Evolutionary conservation across 352 stramenopile species (phyloP), one percentile per base, ranked within the genome.

Genomic region (Globisporangium splendens): DNA sequence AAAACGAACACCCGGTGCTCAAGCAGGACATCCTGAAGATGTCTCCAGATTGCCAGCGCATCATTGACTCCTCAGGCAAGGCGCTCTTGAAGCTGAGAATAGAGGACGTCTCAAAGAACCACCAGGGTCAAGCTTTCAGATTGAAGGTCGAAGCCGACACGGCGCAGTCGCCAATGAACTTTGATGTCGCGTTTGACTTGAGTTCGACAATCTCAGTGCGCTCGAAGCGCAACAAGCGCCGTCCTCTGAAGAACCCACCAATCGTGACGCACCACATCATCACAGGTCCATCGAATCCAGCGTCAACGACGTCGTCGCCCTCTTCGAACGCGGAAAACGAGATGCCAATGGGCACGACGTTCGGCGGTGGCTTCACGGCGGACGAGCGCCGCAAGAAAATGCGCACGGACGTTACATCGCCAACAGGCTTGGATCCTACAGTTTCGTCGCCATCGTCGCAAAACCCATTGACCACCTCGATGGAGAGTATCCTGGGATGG

Each of bases 41-140:
- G 66, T 93, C 75, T 1, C 85, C 74, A 20, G 88, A 90, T 65
- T 97, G 72, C 51, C 80, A 89, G 64, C 89, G 79, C 46, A 91
- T 80, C 51, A 97, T 96, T 41, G 85, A 96, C 61, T 79, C 79
- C 42, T 82, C 78, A 0, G 92, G 90, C 1, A 91, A 91, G 21
- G 81, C 86, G 8, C 69, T 86, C 46, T 67, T 98, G 7, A 91
- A 94, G 50, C 77, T 98, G 41, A 83, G 95, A 17, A 97, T 98
- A 21, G 90, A 98, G 62, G 95, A 98, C 66, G 93, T 98, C 33
- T 98, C 87, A 3, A 98, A 98, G 75, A 99, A 98, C 78, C 95
- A 98, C 64, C 96, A 99, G 67, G 91, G 91, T 39, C 92, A 98
- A 69, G 84, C 85, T 8, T 98, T 98, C 66, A 75, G 83, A 8